phyloP scores from a whole-genome alignment of 352 stramenopile species.

The Blastocystis sp. region DNA sequence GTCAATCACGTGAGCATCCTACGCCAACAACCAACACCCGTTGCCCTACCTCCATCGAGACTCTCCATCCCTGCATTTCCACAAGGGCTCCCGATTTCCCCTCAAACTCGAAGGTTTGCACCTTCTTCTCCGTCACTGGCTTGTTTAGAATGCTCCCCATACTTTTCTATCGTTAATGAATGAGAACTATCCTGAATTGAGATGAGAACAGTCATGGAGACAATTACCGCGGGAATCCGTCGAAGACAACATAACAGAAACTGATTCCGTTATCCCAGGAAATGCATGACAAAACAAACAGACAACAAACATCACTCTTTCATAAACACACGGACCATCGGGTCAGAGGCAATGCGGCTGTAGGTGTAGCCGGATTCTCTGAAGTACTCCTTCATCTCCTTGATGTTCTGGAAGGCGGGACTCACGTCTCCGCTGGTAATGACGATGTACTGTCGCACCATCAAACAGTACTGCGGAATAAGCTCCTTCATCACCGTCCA shows the following conservation, averaged over 20 bases:
- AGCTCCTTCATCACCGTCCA: slow-evolving; percentile 7
- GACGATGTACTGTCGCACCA: slow-evolving; percentile 38
- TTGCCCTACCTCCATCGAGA: slow-evolving; percentile 68
- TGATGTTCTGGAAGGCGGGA: background rate
- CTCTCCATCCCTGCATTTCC: slow-evolving; percentile 73
- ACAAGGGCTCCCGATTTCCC: slow-evolving; percentile 66
- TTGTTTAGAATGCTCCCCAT: slow-evolving; percentile 72
- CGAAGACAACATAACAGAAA: no score
- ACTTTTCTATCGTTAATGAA: background rate
- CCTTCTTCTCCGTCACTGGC: slow-evolving; percentile 70
- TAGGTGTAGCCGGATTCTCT: slow-evolving; percentile 42
- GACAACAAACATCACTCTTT: slow-evolving; percentile 13
- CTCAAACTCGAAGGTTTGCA: slow-evolving; percentile 19
- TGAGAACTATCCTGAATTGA: background rate
- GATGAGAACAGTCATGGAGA: background rate
- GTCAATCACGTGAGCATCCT: slow-evolving; percentile 64
- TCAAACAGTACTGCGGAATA: slow-evolving; percentile 20
- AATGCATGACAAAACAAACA: background rate
- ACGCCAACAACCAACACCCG: background rate
- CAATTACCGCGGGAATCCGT: background rate
- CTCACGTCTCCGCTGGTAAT: background rate
- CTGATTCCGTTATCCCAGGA: no score
- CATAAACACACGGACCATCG: slow-evolving; percentile 52
- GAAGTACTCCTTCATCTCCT: slow-evolving; percentile 55
- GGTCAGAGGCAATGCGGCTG: slow-evolving; percentile 24